Base-by-base conservation (phyloP, 768 basidiomycete species). In the Trametes coccinea region DNA sequence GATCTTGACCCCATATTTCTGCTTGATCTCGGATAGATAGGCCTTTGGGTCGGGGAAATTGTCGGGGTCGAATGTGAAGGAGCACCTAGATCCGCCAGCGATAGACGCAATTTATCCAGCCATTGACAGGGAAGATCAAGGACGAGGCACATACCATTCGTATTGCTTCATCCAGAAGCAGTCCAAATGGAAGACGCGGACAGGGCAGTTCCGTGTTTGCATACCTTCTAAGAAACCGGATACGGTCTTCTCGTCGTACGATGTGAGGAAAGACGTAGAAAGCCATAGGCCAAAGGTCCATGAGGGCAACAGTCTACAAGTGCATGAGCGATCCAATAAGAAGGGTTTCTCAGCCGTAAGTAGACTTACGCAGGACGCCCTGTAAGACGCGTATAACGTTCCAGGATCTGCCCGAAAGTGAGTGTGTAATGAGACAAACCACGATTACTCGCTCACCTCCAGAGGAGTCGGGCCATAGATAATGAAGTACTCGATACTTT, bases 271-370 rank as follows among this genome's bases (percentile, higher is more conserved):
- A 0, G 87, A 89, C 2, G 89, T 90, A 13, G 88, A 86, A 40
- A 90, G 78, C 87, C 89, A 90, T 3, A 90, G 82, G 2, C 89
- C 89, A 68, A 86, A 92, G 0, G 88, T 85, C 89, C 89, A 90
- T 4, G 82, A 73, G 2, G 89, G 89, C 31, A 90, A 76, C 7
- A 90, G 73, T 4, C 84, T 89, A 74, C 46, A 69, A 66, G 9
- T 34, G n/a, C 50, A 59, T 62, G 39, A 37, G 16, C 27, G 37
- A 27, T 29, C 46, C 27, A 14, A 0, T n/a, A 53, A 39, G 7
- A 17, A 30, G 22, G 22, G 22, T 22, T 22, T 41, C 14, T 31
- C 16, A 27, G 30, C 39, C n/a, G 17, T 34, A 5, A 2, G 3
- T 1, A 3, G 4, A 22, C 77, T 60, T 67, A 82, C 79, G 83